Conservation (phyloP, 75 land plant genomes). For the Pinus tabuliformis region DNA sequence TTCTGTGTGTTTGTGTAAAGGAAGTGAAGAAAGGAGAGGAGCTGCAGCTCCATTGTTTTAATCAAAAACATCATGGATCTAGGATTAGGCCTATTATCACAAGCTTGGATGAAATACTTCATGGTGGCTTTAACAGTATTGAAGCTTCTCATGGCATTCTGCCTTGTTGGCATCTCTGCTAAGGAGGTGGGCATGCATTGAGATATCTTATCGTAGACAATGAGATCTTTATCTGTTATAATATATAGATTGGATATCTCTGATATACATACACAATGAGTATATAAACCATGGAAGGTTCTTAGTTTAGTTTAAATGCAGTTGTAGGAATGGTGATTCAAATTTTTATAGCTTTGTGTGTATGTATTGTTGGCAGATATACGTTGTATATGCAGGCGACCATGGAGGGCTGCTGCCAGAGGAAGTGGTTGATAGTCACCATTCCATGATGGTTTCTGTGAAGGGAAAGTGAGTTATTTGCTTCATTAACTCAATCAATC, state of each 20-base stretch:
- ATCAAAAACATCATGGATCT: neutral
- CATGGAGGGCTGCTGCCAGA: conserved; percentile 26
- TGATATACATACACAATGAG: too few species aligned
- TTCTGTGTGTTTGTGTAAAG: neutral
- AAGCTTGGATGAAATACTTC: neutral
- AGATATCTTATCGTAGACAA: neutral
- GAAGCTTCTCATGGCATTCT: conserved; percentile 1
- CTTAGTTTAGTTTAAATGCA: neutral
- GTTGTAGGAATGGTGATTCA: neutral
- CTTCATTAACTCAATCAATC: neutral
- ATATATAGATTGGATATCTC: neutral
- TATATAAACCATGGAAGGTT: neutral
- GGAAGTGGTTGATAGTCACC: conserved; percentile 42
- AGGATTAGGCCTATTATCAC: neutral
- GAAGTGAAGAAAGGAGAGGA: too few species aligned
- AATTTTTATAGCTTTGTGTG: neutral
- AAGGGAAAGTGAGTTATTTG: conserved; percentile 23
- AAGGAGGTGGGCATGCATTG: conserved; percentile 5
- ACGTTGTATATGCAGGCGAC: conserved; percentile 52
- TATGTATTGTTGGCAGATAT: conserved; percentile 25
- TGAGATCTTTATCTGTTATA: neutral
- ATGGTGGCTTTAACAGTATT: neutral
- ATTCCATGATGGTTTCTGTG: conserved; percentile 42
- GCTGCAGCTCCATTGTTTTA: neutral
- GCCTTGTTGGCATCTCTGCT: neutral